Evolutionary conservation across 768 basidiomycete genomes (phyloP).

Genomic region (Melanogaster broomeanus): DNA sequence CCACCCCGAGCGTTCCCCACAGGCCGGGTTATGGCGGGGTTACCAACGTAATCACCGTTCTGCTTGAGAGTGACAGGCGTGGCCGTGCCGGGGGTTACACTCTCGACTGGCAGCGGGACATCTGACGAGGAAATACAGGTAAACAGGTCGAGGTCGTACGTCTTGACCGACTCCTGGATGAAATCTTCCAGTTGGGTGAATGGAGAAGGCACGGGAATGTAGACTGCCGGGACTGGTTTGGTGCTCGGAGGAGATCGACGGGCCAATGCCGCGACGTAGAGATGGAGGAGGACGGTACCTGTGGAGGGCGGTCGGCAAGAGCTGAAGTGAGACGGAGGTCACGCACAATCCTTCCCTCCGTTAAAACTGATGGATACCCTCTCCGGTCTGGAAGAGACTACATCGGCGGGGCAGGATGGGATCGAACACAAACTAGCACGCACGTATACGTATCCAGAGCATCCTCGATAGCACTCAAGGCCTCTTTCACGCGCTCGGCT

Average conservation of each 20-base stretch:
- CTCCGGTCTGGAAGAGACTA: conserved; percentile 50
- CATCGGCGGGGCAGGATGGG: conserved; percentile 7
- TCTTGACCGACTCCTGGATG: conserved; percentile 59
- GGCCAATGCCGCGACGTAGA: conserved; percentile 75
- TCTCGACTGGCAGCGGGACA: conserved; percentile 49
- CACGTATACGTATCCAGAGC: conserved; percentile 82
- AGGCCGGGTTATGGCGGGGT: conserved; percentile 30
- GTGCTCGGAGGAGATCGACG: conserved; percentile 37
- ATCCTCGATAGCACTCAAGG: conserved; percentile 77
- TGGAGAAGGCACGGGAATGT: conserved; percentile 89
- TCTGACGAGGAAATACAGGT: conserved; percentile 37
- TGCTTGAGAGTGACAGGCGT: conserved; percentile 17
- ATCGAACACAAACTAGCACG: conserved; percentile 32
- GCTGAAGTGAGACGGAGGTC: not conserved
- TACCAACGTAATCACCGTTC: conserved; percentile 2
- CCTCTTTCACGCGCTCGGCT: conserved; percentile 68
- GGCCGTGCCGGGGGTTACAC: conserved; percentile 39
- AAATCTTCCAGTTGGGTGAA: conserved; percentile 85
- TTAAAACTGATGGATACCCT: conserved; percentile 91
- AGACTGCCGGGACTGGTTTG: conserved; percentile 65
- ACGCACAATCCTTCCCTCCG: conserved; percentile 96
- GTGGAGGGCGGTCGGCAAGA: conserved; percentile 9
- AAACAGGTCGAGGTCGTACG: conserved; percentile 78
- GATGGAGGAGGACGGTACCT: conserved; percentile 96
- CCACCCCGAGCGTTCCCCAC: conserved; percentile 59